Evolutionary conservation across 1,284 basidiomycete species (phyloP).

Genomic region (Ustilago tritici): DNA sequence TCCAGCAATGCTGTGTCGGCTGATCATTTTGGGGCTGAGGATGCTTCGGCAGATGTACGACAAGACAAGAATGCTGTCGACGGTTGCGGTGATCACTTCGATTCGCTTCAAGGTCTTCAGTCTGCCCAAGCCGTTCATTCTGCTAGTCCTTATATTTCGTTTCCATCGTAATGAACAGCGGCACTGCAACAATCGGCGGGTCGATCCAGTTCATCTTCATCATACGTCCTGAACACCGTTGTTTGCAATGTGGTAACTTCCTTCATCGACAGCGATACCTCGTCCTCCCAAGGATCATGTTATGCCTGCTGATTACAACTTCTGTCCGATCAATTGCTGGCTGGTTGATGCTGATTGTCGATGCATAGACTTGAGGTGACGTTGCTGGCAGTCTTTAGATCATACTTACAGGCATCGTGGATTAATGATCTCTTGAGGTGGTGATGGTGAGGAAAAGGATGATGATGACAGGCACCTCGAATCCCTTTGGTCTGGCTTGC

Average conservation of each 20-base stretch:
- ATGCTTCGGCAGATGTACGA: neutral
- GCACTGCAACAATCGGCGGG: neutral
- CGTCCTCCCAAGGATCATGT: neutral
- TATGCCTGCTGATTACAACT: slow-evolving; percentile 6
- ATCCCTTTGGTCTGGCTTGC: slow-evolving; percentile 38
- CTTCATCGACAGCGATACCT: neutral
- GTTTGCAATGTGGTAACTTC: too few relatives aligned
- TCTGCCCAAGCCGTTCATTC: neutral
- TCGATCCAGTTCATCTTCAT: neutral
- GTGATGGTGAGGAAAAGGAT: slow-evolving; percentile 52
- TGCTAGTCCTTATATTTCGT: neutral
- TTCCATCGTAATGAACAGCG: neutral
- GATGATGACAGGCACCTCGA: slow-evolving; percentile 36
- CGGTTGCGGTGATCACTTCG: neutral
- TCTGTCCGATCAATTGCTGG: slow-evolving; percentile 1
- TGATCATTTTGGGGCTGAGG: neutral
- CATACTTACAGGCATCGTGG: slow-evolving; percentile 57
- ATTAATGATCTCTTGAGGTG: slow-evolving; percentile 56
- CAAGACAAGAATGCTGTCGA: neutral
- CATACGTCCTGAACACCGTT: neutral
- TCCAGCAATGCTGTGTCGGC: neutral
- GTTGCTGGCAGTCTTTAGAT: slow-evolving; percentile 12
- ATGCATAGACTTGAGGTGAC: slow-evolving; percentile 32
- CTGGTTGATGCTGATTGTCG: slow-evolving; percentile 3
- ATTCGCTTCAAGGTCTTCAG: neutral